These are phyloP conservation scores for Cruciata laevipes DNA, from an alignment of 257 asterid genomes.

Conservation along the genomic window DNA sequence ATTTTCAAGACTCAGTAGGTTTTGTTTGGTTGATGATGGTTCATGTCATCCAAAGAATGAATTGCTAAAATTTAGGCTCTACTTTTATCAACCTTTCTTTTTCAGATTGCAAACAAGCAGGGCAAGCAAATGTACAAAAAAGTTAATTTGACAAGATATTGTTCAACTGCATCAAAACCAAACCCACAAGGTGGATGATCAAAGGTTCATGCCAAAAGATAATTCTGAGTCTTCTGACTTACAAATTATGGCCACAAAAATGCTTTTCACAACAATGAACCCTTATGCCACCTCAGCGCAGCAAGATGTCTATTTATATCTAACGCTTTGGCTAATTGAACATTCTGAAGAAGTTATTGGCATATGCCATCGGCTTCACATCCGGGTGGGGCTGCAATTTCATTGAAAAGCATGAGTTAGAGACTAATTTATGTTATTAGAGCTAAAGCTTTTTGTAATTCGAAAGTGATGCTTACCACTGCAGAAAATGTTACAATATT, in stretches of 20 bases:
- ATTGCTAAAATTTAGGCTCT: background rate
- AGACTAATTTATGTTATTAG: background rate
- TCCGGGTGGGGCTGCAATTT: constrained; percentile 88
- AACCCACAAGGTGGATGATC: background rate
- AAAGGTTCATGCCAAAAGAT: background rate
- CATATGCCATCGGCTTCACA: constrained; percentile 96
- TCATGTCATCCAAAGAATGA: background rate
- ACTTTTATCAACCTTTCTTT: constrained; percentile 7
- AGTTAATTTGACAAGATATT: background rate
- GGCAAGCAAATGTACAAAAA: constrained; percentile 2
- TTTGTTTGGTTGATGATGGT: background rate
- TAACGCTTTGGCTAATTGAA: constrained; percentile 37
- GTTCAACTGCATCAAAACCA: constrained; percentile 11
- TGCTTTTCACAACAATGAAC: constrained; percentile 22
- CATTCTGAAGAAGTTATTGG: constrained; percentile 85
- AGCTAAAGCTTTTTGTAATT: constrained; percentile 1
- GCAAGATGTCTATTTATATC: constrained; percentile 12
- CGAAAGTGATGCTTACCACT: constrained; percentile 60
- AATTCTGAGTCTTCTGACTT: background rate
- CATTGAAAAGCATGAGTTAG: background rate
- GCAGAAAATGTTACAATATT: constrained; percentile 80
- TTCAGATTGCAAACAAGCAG: background rate
- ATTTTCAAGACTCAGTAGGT: background rate
- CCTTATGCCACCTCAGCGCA: constrained; percentile 23
- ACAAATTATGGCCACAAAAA: background rate